Evolutionary conservation across 2,329 filamentous ascomycete species (phyloP), one percentile per base, ranked within the genome.

Genomic region (Nemania sp.): DNA sequence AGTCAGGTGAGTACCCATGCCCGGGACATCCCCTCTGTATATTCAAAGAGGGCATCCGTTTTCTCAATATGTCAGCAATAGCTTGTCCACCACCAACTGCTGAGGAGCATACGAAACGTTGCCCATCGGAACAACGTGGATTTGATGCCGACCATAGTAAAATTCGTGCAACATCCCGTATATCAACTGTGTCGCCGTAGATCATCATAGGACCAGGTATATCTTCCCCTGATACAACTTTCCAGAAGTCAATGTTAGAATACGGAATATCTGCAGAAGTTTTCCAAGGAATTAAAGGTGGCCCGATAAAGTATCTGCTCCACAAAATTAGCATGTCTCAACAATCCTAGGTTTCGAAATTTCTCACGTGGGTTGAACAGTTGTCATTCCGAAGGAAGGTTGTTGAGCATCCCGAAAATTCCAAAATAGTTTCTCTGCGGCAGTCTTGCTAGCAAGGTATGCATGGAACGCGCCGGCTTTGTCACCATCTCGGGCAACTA

Each of bases 121-220:
- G 56, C 3, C 66, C 66, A 31, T 67, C 61, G 2, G 66, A 61
- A 9, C 47, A 39, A 5, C 49, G 9, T 2, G 64, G 60, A 41
- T 67, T 51, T 19, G 49, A 20, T 3, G 57, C 61, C 7, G 65
- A 58, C 65, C 65, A 68, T 8, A 67, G 26, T 17, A 66, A 36
- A 34, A 68, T 60, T 9, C 65, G 62, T 20, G 66, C 65, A 20
- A 68, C 61, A 45, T 68, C 66, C 30, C 64, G 52, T 22, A 68
- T 40, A 39, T 68, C 66, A 6, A 68, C 45, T 2, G 52, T 62
- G 15, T 60, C 56, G 7, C 62, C 56, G 45, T 63, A 66, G 1
- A 62, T 9, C n/a, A 60, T 44, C 58, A 60, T 60, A 2, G 62
- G 57, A 7, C 49, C 58, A 5, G 63, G 62, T 22, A 65, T 28